These are phyloP conservation scores for Penicillium robsamsonii DNA, from an alignment of 495 filamentous ascomycete species.

Conservation along the genomic window DNA sequence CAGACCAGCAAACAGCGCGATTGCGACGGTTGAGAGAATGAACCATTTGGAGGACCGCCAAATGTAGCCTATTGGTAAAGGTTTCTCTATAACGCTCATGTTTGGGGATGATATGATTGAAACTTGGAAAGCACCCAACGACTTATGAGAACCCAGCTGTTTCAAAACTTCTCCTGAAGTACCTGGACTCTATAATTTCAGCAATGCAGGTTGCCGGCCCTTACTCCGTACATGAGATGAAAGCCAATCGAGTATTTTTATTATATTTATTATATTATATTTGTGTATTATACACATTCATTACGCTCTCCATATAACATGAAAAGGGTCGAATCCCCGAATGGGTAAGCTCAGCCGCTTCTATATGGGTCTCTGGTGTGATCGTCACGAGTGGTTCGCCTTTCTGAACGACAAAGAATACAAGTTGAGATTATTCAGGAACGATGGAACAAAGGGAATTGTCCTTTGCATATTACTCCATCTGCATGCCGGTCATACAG, in stretches of 20 bases:
- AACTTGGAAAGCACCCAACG: not conserved
- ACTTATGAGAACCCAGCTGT: not conserved
- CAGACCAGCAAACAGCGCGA: not conserved
- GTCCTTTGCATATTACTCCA: not conserved
- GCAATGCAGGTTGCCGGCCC: too few species aligned
- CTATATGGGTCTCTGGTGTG: too few species aligned
- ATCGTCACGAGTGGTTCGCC: too few species aligned
- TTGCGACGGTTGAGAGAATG: not conserved
- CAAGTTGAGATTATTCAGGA: too few species aligned
- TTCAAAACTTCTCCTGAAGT: not conserved
- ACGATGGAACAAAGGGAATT: too few species aligned
- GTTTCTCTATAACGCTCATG: not conserved
- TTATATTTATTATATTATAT: too few species aligned
- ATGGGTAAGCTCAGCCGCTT: too few species aligned
- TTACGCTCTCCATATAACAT: too few species aligned
- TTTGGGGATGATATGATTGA: not conserved
- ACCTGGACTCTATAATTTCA: not conserved
- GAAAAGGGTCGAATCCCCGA: too few species aligned
- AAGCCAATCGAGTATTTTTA: not conserved
- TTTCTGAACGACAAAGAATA: too few species aligned
- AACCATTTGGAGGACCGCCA: not conserved
- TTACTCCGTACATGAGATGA: not conserved
- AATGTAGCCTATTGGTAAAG: not conserved
- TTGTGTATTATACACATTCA: too few species aligned
- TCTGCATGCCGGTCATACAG: not conserved